Base-by-base conservation (phyloP, 331 rosid species). In the Malus hybrid region DNA sequence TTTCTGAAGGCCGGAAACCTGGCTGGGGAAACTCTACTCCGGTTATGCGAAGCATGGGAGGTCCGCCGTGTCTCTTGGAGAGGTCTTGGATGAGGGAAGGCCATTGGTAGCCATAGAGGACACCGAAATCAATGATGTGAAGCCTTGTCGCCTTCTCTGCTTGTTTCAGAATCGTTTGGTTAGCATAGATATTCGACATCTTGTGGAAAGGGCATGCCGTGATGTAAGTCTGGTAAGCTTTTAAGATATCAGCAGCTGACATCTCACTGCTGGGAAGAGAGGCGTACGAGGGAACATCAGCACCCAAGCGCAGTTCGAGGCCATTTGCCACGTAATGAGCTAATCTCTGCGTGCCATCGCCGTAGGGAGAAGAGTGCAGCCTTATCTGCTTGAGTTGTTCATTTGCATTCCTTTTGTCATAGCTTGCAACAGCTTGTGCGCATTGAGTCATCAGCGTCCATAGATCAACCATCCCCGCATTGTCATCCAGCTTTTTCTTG, bases 91-190 rank as follows among this genome's bases (percentile, higher is more conserved):
- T 84, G 13, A 94, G 91, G 84, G 89, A 90, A 0, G 99, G 97
- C 99, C 99, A 94, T 66, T 94, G 96, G 74, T 79, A 87, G 66
- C 97, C 98, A 78, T 94, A 90, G 65, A 82, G 86, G 64, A 94
- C 82, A 6, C 98, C 98, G 72, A 94, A 91, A 73, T 94, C 97
- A 78, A 94, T 86, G 10, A 94, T 55, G 81, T 94, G 99, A 53
- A 94, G 61, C 10, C 78, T 78, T 29, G 83, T 48, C 75, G 81
- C 92, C 12, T 88, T 77, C 71, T 75, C 68, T 22, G 88, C 82
- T 62, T 67, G 81, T 24, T 79, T 88, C 55, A 63, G 3, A 55
- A 92, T 82, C 10, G 91, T 86, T 73, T 65, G 7, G 73, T 80
- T 82, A 4, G 93, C 68, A 34, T 86, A 75, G 32, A 52, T 42